Evolutionary conservation across 2,329 filamentous ascomycete genomes (phyloP).

Genomic region (Anthostomella pinea): DNA sequence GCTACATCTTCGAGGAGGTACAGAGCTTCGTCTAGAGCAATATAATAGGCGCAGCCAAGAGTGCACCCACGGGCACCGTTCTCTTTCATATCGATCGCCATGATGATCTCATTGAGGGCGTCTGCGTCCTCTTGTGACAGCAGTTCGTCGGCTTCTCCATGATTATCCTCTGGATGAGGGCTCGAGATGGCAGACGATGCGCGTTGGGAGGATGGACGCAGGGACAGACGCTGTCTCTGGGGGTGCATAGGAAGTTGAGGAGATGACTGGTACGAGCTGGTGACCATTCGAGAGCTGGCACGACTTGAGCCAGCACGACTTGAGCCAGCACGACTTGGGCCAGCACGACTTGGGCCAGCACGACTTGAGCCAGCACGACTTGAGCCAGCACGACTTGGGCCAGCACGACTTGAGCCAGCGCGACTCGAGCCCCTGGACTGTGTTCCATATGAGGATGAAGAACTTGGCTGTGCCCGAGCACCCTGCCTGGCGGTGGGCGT

Average conservation of each 20-base stretch:
- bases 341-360: too few relatives aligned
- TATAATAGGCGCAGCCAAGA: conserved; percentile 83
- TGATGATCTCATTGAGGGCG: conserved; percentile 64
- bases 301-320: too few relatives aligned
- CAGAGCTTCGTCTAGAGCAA: conserved; percentile 65
- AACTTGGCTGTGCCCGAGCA: conserved; percentile 3
- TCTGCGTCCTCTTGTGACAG: conserved; percentile 28
- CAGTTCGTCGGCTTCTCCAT: conserved; percentile 13
- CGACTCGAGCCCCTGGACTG: too few relatives aligned
- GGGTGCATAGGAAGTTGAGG: conserved; percentile 22
- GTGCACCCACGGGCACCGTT: conserved; percentile 45
- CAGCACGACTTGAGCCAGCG: too few relatives aligned
- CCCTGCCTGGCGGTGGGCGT: conserved; percentile 11
- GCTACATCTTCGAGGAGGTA: conserved; percentile 75
- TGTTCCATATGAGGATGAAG: too few relatives aligned
- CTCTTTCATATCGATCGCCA: conserved; percentile 75
- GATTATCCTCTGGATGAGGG: conserved; percentile 13
- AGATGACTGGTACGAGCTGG: conserved; percentile 21
- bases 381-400: too few relatives aligned
- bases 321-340: too few relatives aligned
- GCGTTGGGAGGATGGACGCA: conserved; percentile 20
- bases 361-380: too few relatives aligned
- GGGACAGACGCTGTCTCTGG: conserved; percentile 23
- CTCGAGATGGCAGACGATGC: conserved; percentile 9
- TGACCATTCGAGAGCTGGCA: conserved; percentile 8